phyloP scores from a whole-genome alignment of 192 early-diverging fungal genomes.

The Glomus cerebriforme region DNA sequence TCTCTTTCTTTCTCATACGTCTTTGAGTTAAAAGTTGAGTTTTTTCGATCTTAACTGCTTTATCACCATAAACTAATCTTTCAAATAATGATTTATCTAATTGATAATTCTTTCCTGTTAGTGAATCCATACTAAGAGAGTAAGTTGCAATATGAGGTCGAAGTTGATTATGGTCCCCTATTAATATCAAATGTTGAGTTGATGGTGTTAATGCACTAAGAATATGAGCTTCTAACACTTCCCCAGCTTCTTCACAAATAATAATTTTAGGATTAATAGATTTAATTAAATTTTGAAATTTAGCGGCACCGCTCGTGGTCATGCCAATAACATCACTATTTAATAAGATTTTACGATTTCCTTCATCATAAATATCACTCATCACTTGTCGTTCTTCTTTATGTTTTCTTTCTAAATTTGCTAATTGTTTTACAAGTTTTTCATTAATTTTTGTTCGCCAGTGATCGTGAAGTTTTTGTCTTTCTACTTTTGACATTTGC shows the following conservation, averaged over 20 bases:
- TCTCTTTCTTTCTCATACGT: conserved; percentile 55
- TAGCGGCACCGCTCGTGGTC: conserved; percentile 65
- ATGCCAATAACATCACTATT: conserved; percentile 52
- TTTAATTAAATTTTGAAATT: conserved; percentile 34
- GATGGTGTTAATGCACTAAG: conserved; percentile 45
- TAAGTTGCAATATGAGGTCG: not conserved
- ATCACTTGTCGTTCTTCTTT: conserved; percentile 14
- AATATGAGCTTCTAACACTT: conserved; percentile 61
- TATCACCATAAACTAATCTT: conserved; percentile 32
- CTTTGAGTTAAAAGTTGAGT: conserved; percentile 37
- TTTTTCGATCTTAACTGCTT: not conserved
- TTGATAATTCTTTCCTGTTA: conserved; percentile 38
- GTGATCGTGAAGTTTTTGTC: conserved; percentile 38
- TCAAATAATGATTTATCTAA: conserved; percentile 58
- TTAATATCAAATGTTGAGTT: conserved; percentile 58
- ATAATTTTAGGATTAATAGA: conserved; percentile 51
- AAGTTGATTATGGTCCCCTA: conserved; percentile 49
- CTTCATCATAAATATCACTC: conserved; percentile 41
- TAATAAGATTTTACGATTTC: conserved; percentile 34
- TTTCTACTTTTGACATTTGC: conserved; percentile 50
- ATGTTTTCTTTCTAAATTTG: not conserved
- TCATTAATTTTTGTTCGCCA: conserved; percentile 40
- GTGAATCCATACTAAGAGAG: conserved; percentile 39
- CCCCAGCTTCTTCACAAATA: conserved; percentile 62
- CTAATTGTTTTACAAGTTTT: conserved; percentile 35